Conservation (phyloP, 257 asterid genomes). For the Petunia axillaris region DNA sequence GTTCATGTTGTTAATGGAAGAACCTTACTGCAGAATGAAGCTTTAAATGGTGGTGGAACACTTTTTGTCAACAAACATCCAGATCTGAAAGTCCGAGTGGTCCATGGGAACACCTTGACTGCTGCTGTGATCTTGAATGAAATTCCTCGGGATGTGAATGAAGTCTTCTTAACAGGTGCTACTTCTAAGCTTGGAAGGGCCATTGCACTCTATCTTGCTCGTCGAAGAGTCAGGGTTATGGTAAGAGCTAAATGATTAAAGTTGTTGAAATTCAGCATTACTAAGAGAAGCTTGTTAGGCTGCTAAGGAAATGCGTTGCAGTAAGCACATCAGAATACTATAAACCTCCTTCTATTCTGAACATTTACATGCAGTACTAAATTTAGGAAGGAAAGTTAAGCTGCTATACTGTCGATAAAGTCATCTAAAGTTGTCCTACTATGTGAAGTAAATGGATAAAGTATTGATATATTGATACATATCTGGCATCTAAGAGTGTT, state of each 20-base stretch:
- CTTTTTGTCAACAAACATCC: constrained; percentile 80
- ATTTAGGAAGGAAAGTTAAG: too few relatives aligned
- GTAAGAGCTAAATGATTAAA: constrained; percentile 41
- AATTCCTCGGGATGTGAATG: constrained; percentile 66
- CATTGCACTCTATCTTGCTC: constrained; percentile 79
- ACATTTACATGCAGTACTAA: too few relatives aligned
- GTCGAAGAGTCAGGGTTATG: constrained; percentile 64
- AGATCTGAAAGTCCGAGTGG: constrained; percentile 75
- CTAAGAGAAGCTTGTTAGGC: not conserved
- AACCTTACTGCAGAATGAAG: constrained; percentile 60
- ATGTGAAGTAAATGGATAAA: not conserved
- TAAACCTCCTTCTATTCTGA: too few relatives aligned
- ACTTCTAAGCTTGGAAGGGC: constrained; percentile 96
- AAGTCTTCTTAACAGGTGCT: constrained; percentile 89
- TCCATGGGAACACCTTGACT: constrained; percentile 92
- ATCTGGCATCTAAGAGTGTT: not conserved
- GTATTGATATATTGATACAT: too few relatives aligned
- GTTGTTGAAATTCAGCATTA: not conserved
- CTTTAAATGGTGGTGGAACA: constrained; percentile 83
- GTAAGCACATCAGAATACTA: not conserved
- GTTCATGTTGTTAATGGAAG: constrained; percentile 22
- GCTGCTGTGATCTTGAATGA: constrained; percentile 83
- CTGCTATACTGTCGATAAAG: too few relatives aligned
- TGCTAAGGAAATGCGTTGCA: not conserved
- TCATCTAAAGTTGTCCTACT: not conserved